Evolutionary conservation across 495 filamentous ascomycete genomes (phyloP).

Genomic region (Parathielavia hyrcaniae): DNA sequence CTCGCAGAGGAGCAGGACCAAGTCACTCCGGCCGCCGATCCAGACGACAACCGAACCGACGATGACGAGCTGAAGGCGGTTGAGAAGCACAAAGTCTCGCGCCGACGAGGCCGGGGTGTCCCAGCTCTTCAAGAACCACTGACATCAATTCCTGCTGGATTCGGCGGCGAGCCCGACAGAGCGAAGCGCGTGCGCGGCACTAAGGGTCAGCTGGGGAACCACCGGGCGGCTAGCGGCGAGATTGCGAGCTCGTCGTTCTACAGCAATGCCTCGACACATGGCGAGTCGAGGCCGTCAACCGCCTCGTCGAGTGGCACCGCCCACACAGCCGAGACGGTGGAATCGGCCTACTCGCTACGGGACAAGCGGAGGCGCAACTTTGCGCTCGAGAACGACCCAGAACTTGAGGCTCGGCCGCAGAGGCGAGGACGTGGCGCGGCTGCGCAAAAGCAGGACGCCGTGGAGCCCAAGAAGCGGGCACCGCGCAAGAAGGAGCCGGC

Average conservation of each 20-base stretch:
- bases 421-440: constrained; percentile 19
- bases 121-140: background rate
- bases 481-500: constrained; percentile 20
- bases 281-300: constrained; percentile 33
- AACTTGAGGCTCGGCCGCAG: constrained; percentile 24
- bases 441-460: constrained; percentile 10
- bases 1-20: constrained; percentile 7
- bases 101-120: constrained; percentile 8
- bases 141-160: constrained; percentile 5
- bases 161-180: constrained; percentile 1
- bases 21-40: background rate
- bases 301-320: constrained; percentile 27
- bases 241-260: constrained; percentile 28
- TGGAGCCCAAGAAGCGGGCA: constrained; percentile 25
- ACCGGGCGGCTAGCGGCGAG: constrained; percentile 13
- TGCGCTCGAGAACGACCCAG: constrained; percentile 34
- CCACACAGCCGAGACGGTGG: constrained; percentile 29
- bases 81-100: constrained; percentile 13
- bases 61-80: constrained; percentile 17
- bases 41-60: constrained; percentile 12
- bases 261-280: constrained; percentile 25
- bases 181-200: constrained; percentile 2
- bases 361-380: constrained; percentile 37
- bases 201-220: constrained; percentile 22
- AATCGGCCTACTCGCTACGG: constrained; percentile 35